These are phyloP conservation scores for Rhodotorula babjevae DNA, from an alignment of 768 basidiomycete species.

Conservation along the genomic window DNA sequence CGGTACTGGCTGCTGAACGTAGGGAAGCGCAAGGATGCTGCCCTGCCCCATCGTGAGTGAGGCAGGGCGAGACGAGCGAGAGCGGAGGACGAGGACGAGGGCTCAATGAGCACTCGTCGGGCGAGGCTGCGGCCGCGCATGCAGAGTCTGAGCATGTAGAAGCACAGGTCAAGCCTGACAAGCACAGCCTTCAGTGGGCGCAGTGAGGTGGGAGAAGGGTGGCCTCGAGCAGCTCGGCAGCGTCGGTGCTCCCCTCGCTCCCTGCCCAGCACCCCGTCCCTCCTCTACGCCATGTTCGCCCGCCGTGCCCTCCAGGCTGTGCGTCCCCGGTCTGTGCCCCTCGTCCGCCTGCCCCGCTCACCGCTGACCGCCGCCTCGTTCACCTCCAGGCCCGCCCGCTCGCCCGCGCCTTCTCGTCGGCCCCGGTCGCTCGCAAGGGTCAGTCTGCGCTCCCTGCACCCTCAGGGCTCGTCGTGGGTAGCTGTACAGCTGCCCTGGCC, in stretches of 20 bases:
- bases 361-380: neutral
- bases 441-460: conserved; percentile 15
- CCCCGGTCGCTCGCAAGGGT: conserved; percentile 48
- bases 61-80: no score
- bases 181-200: neutral
- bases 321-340: neutral
- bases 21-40: no score
- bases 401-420: conserved; percentile 47
- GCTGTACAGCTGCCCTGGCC: neutral
- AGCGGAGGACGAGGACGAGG: no score
- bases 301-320: conserved; percentile 27
- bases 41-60: no score
- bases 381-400: conserved; percentile 22
- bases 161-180: no score
- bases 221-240: neutral
- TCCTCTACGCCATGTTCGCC: conserved; percentile 2
- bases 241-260: no score
- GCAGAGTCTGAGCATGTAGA: no score
- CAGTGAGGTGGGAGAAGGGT: neutral
- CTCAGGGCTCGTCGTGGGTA: no score
- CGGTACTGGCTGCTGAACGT: no score
- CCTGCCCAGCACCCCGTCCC: neutral
- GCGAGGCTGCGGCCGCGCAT: no score
- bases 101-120: no score
- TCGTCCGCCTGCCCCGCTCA: neutral